phyloP scores from a whole-genome alignment of 371 early-diverging fungal species.

The Syncephalis fuscata region DNA sequence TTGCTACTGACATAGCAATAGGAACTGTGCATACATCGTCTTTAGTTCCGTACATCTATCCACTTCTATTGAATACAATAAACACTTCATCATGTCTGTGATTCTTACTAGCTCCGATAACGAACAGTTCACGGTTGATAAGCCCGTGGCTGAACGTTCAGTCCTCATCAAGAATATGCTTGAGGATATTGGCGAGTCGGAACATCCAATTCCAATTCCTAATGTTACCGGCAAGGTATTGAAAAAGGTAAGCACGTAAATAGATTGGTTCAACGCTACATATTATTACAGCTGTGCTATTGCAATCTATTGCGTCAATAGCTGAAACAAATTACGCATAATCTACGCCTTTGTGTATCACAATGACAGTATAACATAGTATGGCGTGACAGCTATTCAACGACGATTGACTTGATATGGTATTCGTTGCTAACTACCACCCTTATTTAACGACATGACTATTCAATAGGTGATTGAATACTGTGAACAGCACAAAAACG shows the following conservation, averaged over 20 bases:
- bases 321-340: no score
- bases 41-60: no score
- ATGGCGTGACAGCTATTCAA: no score
- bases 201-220: slow-evolving; percentile 58
- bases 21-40: no score
- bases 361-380: no score
- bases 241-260: slow-evolving; percentile 30
- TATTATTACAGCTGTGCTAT: no score
- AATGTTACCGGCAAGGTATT: slow-evolving; percentile 54
- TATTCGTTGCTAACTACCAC: background rate
- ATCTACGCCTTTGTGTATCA: no score
- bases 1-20: no score
- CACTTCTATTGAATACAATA: no score
- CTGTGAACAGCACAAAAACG: slow-evolving; percentile 60
- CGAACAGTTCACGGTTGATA: slow-evolving; percentile 58
- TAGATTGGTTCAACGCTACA: no score
- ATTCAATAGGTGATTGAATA: slow-evolving; percentile 70
- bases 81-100: slow-evolving; percentile 6
- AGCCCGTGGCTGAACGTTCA: slow-evolving; percentile 73
- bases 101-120: slow-evolving; percentile 41
- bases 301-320: no score
- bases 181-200: slow-evolving; percentile 63
- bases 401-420: background rate
- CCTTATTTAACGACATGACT: no score
- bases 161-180: slow-evolving; percentile 87